Base-by-base conservation (phyloP, 331 rosid species). In the Saraca asoca region DNA sequence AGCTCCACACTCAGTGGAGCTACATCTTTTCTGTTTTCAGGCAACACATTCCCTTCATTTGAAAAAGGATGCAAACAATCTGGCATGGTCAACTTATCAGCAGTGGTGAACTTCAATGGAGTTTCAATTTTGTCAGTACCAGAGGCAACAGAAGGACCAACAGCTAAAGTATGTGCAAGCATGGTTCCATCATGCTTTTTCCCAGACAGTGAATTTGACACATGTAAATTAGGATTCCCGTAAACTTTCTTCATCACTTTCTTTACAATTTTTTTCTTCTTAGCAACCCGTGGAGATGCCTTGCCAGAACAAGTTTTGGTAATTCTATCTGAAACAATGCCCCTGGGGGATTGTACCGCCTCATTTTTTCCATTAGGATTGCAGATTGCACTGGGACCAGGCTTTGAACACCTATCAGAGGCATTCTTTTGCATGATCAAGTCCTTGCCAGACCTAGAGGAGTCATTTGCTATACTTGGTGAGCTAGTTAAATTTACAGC, bases 221-320 rank as follows among this genome's bases (percentile, higher is more conserved):
- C 41, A 43, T 43, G 19, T 50, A 79, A 15, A 12, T 24, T 79
- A 58, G 79, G 73, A 19, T 80, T 85, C 35, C 12, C 52, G 16
- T 52, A 79, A 49, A 70, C 88, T 79, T 74, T 85, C 78, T 85
- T 90, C 76, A 82, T 90, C 67, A 75, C 55, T 79, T 75, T 94
- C 79, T 85, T 90, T 57, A 86, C 84, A 50, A 83, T 39, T 70
- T 75, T 90, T 70, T 80, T 88, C 95, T 85, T 94, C 87, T 80
- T 88, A 43, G 69, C 58, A 72, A 79, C 58, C 65, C 66, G 85
- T 8, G 75, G 12, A 46, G 82, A 9, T 45, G 62, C 52, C 53
- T 77, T 87, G 14, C 61, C 64, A 48, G 79, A 51, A 58, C 64
- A 37, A 71, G 18, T 68, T 24, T 33, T 44, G 35, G 70, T 57